Evolutionary conservation across 805 yeast genomes (phyloP).

Genomic region (Wickerhamiella sorbophila): DNA sequence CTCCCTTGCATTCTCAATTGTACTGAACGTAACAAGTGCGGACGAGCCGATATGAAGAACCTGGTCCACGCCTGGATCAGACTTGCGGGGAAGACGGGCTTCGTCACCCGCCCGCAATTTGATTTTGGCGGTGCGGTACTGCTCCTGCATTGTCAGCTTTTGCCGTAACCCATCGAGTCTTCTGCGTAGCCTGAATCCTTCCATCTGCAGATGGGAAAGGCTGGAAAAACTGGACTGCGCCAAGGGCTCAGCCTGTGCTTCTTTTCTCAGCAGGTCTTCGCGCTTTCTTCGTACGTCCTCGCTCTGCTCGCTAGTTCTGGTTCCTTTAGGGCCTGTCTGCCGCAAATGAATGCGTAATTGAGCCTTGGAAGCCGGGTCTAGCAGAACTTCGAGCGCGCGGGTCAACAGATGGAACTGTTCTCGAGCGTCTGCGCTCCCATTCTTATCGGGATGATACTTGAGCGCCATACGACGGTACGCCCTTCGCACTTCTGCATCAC

Average conservation of each 20-base stretch:
- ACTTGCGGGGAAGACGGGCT: not conserved
- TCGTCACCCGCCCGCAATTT: not conserved
- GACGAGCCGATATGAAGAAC: not conserved
- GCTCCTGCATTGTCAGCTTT: not conserved
- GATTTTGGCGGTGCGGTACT: not conserved
- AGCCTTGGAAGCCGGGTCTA: too few relatives aligned
- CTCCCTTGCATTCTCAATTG: constrained; percentile 10
- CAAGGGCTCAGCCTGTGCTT: not conserved
- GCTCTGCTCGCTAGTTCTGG: too few relatives aligned
- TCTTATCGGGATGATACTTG: constrained; percentile 88
- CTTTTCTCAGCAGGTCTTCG: not conserved
- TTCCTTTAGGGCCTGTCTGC: too few relatives aligned
- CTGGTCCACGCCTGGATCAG: constrained; percentile 3
- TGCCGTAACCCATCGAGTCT: too few relatives aligned
- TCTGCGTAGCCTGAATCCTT: too few relatives aligned
- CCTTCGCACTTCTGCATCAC: constrained; percentile 69
- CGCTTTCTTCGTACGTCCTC: not conserved
- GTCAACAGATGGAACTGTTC: constrained; percentile 20
- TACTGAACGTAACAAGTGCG: constrained; percentile 4
- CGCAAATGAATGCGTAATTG: too few relatives aligned
- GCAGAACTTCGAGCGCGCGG: constrained; percentile 20
- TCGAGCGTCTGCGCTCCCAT: constrained; percentile 17
- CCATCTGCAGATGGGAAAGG: too few relatives aligned
- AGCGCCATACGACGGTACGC: constrained; percentile 83
- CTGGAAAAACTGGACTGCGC: too few relatives aligned